phyloP scores from a whole-genome alignment of 2,329 filamentous ascomycete genomes.

The Pseudonectria foliicola region DNA sequence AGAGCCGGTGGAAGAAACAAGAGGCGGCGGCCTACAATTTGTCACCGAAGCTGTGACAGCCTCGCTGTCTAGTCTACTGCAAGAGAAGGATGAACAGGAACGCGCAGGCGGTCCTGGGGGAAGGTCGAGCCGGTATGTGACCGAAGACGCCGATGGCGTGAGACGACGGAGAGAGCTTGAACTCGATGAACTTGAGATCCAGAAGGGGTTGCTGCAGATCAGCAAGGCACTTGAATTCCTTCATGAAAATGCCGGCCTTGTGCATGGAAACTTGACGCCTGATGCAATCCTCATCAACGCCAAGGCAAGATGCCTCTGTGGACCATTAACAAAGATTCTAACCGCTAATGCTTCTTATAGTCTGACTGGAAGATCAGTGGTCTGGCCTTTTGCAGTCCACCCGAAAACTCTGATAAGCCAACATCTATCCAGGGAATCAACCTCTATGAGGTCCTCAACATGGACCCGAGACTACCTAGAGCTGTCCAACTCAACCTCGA shows the following conservation, averaged over 20 bases:
- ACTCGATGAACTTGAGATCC: slow-evolving; percentile 94
- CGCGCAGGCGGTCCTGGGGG: slow-evolving; percentile 59
- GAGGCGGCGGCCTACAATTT: slow-evolving; percentile 88
- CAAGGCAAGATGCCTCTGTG: slow-evolving; percentile 51
- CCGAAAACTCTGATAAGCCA: slow-evolving; percentile 65
- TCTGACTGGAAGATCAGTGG: slow-evolving; percentile 98
- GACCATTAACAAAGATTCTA: neutral
- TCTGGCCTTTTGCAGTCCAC: slow-evolving; percentile 79
- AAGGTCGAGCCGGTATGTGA: slow-evolving; percentile 69
- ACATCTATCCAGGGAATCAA: slow-evolving; percentile 74
- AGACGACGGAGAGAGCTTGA: slow-evolving; percentile 74
- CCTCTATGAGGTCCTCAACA: slow-evolving; percentile 74
- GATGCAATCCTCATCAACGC: slow-evolving; percentile 91
- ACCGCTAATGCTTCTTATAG: slow-evolving; percentile 37
- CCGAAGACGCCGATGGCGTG: slow-evolving; percentile 69
- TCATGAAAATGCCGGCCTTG: slow-evolving; percentile 87
- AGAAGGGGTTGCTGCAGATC: slow-evolving; percentile 89
- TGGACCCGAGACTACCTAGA: slow-evolving; percentile 75
- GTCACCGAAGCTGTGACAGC: slow-evolving; percentile 87
- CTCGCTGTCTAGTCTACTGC: slow-evolving; percentile 73
- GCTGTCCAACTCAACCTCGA: slow-evolving; percentile 86
- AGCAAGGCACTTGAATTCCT: slow-evolving; percentile 92
- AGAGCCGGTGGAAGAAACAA: slow-evolving; percentile 91
- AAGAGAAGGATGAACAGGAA: slow-evolving; percentile 87
- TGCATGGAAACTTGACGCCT: slow-evolving; percentile 90